These are phyloP conservation scores for Mycena maculata DNA, from an alignment of 768 basidiomycete species.

Conservation along the genomic window DNA sequence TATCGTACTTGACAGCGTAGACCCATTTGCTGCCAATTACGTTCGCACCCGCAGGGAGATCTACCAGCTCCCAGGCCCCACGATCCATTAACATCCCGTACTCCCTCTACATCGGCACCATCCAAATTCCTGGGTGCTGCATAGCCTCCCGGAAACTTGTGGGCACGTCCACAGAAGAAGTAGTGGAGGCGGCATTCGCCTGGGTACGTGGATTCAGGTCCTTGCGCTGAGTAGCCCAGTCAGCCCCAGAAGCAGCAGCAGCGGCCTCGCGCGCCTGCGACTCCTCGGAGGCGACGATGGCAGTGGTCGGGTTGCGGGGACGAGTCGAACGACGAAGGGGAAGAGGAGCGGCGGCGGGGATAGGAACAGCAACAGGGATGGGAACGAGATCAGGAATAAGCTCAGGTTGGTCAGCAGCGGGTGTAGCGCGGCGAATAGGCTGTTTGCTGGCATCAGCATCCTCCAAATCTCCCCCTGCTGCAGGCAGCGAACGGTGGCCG, in stretches of 20 bases:
- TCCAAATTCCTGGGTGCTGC: slow-evolving; percentile 26
- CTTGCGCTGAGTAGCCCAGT: background rate
- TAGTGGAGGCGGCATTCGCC: slow-evolving; percentile 7
- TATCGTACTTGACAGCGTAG: slow-evolving; percentile 46
- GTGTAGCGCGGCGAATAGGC: too few species aligned
- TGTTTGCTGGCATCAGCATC: background rate
- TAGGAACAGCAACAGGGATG: too few species aligned
- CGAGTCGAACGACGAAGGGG: slow-evolving; percentile 3
- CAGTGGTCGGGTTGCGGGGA: background rate
- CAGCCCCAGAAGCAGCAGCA: background rate
- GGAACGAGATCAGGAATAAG: background rate
- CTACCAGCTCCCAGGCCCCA: slow-evolving; percentile 33
- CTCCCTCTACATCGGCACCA: slow-evolving; percentile 28
- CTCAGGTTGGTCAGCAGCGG: background rate
- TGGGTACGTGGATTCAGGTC: background rate
- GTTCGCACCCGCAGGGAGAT: slow-evolving; percentile 32
- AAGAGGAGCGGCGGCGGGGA: too few species aligned
- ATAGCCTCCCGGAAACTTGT: slow-evolving; percentile 27
- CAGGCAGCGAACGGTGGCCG: too few species aligned
- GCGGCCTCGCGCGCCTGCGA: background rate
- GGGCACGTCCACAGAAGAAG: background rate
- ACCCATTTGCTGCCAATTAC: too few species aligned
- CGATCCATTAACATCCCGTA: slow-evolving; percentile 22
- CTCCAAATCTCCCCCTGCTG: too few species aligned
- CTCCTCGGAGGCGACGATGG: background rate